These are phyloP conservation scores for Colletotrichum theobromicola DNA, from an alignment of 2,329 filamentous ascomycete species.

Conservation along the genomic window DNA sequence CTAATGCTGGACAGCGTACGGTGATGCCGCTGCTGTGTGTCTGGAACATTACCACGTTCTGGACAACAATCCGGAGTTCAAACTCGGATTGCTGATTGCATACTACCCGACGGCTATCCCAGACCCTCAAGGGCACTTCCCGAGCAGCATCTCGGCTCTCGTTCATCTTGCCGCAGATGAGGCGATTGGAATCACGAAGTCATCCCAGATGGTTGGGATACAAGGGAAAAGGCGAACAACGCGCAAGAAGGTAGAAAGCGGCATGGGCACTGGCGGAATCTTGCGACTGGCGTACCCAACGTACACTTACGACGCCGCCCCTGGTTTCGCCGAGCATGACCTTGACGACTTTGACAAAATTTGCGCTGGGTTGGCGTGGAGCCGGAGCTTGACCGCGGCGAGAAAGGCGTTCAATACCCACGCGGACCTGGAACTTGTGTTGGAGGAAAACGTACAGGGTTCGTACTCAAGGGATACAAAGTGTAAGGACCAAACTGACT, in stretches of 20 bases:
- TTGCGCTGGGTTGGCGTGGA: conserved; percentile 71
- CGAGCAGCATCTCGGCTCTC: conserved; percentile 40
- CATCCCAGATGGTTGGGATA: conserved; percentile 48
- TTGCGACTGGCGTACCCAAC: conserved; percentile 41
- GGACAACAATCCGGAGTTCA: conserved; percentile 49
- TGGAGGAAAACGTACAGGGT: conserved; percentile 70
- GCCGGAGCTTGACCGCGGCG: conserved; percentile 64
- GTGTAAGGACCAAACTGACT: neutral
- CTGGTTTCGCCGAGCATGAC: conserved; percentile 75
- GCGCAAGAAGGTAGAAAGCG: conserved; percentile 37
- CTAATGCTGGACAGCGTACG: conserved; percentile 36
- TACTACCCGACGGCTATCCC: conserved; percentile 51
- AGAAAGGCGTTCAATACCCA: conserved; percentile 67
- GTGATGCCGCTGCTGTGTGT: conserved; percentile 46
- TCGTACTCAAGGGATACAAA: conserved; percentile 34
- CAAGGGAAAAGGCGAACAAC: conserved; percentile 46
- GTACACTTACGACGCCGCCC: conserved; percentile 51
- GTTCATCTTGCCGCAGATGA: conserved; percentile 44
- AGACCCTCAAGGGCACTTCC: conserved; percentile 45
- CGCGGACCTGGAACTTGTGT: conserved; percentile 67
- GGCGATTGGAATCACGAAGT: conserved; percentile 45
- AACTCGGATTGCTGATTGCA: conserved; percentile 46
- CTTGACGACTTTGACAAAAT: conserved; percentile 71
- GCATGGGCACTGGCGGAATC: conserved; percentile 41
- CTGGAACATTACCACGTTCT: conserved; percentile 50